Evolutionary conservation across 2,329 filamentous ascomycete species (phyloP).

Genomic region (Alternaria rosae): DNA sequence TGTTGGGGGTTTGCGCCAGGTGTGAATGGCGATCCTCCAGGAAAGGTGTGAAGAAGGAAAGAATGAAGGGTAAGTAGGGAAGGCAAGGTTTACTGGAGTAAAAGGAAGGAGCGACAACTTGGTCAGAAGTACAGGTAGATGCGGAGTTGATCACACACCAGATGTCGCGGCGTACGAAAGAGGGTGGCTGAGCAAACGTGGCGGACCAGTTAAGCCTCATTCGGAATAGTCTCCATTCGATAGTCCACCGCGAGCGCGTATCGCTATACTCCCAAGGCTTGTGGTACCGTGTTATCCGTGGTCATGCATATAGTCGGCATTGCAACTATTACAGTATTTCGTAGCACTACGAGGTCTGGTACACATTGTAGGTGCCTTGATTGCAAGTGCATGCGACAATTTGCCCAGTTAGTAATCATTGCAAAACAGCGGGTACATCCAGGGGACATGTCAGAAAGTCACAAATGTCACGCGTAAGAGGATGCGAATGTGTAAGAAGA

Average conservation of each 20-base stretch:
- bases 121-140: not conserved
- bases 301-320: not conserved
- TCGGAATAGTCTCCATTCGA: not conserved
- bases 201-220: conserved; percentile 9
- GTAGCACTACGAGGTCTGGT: not conserved
- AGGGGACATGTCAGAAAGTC: not conserved
- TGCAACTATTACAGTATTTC: not conserved
- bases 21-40: not conserved
- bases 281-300: conserved; percentile 6
- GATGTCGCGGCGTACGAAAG: conserved; percentile 17
- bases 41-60: not conserved
- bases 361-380: not conserved
- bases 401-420: not conserved
- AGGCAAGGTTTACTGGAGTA: not conserved
- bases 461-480: not conserved
- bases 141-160: conserved; percentile 16
- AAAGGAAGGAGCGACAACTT: conserved; percentile 1
- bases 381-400: not conserved
- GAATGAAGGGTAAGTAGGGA: not conserved
- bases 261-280: not conserved
- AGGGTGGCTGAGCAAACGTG: conserved; percentile 17
- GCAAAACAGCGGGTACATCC: not conserved
- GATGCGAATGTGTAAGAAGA: conserved; percentile 1
- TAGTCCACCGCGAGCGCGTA: not conserved
- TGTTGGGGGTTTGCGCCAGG: conserved; percentile 1